Conservation (phyloP, 345 rosid species). For the Hevea brasiliensis region DNA sequence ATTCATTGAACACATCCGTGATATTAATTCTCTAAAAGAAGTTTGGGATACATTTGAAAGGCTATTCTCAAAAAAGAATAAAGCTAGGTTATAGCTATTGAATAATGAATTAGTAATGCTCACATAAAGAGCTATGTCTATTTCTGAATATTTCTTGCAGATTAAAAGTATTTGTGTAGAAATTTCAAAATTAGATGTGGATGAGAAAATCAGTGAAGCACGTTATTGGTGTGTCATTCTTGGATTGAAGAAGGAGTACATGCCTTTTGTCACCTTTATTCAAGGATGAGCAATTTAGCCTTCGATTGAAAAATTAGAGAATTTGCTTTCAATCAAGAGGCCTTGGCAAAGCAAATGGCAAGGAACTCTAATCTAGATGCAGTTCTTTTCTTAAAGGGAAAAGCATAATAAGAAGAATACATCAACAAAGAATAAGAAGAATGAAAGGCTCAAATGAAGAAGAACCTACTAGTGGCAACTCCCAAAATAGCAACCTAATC, state of each 20-base stretch:
- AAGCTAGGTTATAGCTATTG: not conserved
- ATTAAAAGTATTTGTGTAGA: not conserved
- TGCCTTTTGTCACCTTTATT: not conserved
- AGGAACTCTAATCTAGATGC: not conserved
- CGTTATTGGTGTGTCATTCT: not conserved
- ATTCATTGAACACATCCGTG: slow-evolving; percentile 1
- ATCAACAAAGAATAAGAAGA: too few species aligned
- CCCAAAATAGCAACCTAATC: not conserved
- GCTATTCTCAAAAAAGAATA: too few species aligned
- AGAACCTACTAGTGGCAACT: not conserved
- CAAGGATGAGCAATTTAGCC: not conserved
- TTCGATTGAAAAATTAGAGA: not conserved
- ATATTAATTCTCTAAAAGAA: not conserved
- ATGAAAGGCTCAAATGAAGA: not conserved
- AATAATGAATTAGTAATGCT: not conserved
- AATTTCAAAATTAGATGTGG: not conserved
- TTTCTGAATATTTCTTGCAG: not conserved
- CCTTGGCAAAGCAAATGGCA: not conserved
- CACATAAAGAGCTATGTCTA: not conserved
- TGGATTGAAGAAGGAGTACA: not conserved
- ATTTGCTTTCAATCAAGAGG: not conserved
- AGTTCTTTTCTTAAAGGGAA: not conserved
- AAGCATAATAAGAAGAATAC: too few species aligned
- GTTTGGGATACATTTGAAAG: not conserved
- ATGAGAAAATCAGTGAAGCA: not conserved